A percentile compares a stretch with the other conserved stretches of the same genome.
These are phyloP conservation scores for Scheffersomyces lignosus DNA, from an alignment of 805 yeast species.

Conservation along the genomic window DNA sequence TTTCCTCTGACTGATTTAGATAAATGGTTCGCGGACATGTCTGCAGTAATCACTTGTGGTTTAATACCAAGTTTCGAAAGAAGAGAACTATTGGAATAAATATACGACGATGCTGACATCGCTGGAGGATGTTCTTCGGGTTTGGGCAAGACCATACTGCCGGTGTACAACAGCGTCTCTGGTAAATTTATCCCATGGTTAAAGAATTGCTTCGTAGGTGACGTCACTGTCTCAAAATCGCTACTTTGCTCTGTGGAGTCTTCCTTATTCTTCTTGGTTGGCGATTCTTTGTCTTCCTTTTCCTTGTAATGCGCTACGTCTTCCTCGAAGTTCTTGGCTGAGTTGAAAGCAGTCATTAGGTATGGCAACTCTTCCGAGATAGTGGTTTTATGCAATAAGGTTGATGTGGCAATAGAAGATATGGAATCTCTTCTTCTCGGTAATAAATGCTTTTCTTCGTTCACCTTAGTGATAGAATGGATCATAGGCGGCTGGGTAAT, in stretches of 20 bases:
- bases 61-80: conserved; percentile 40
- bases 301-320: conserved; percentile 33
- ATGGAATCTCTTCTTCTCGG: conserved; percentile 25
- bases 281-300: conserved; percentile 15
- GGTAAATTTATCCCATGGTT: conserved; percentile 30
- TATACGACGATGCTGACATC: conserved; percentile 27
- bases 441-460: neutral
- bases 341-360: conserved; percentile 64
- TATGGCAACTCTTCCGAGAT: conserved; percentile 65
- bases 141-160: conserved; percentile 27
- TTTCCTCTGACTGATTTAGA: conserved; percentile 4
- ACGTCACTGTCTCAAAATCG: too few relatives aligned
- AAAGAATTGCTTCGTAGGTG: conserved; percentile 17
- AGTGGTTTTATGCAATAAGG: conserved; percentile 49
- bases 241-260: neutral
- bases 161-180: conserved; percentile 32
- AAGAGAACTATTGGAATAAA: conserved; percentile 35
- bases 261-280: neutral
- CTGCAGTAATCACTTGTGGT: conserved; percentile 41
- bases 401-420: conserved; percentile 31
- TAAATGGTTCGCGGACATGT: conserved; percentile 18
- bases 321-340: conserved; percentile 57
- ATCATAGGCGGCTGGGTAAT: conserved; percentile 32
- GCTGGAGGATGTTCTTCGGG: conserved; percentile 8
- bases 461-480: conserved; percentile 37